Percentiles rank a stretch among this genome's conserved stretches.
phyloP scores from a whole-genome alignment of 2,329 filamentous ascomycete genomes.

The Clarireedia sp. region DNA sequence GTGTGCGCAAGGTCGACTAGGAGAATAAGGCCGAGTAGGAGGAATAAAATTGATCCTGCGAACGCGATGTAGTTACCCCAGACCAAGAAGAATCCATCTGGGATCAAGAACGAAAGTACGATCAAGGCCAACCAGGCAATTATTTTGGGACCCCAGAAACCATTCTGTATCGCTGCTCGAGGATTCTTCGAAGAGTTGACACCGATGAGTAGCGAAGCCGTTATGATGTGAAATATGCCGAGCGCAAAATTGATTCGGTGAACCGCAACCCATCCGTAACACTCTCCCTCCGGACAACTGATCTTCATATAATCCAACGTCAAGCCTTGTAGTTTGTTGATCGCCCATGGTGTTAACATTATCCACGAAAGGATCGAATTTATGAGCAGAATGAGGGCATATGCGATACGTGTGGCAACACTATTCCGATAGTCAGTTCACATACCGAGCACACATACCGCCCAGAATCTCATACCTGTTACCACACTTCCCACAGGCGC shows the following conservation, averaged over 20 bases:
- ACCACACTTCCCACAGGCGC: constrained; percentile 90
- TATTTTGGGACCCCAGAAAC: constrained; percentile 98
- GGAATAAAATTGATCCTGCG: constrained; percentile 81
- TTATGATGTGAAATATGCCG: constrained; percentile 82
- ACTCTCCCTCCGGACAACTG: constrained; percentile 81
- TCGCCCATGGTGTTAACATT: constrained; percentile 97
- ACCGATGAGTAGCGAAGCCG: constrained; percentile 77
- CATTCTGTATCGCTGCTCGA: constrained; percentile 85
- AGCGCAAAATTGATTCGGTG: constrained; percentile 98
- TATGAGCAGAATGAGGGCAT: constrained; percentile 85
- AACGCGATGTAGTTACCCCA: constrained; percentile 95
- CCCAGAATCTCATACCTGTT: constrained; percentile 58
- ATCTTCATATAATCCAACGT: constrained; percentile 96
- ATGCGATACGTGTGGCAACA: constrained; percentile 94
- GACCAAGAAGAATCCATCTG: constrained; percentile 86
- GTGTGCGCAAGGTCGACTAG: constrained; percentile 92
- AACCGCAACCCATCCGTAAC: constrained; percentile 91
- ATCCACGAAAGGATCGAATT: constrained; percentile 98
- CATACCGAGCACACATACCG: neutral
- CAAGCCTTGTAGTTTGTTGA: constrained; percentile 87
- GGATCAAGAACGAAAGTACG: constrained; percentile 90
- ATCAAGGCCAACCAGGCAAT: constrained; percentile 81
- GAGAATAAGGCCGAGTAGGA: constrained; percentile 84
- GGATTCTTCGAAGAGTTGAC: constrained; percentile 81
- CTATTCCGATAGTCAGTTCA: constrained; percentile 36